phyloP scores from a whole-genome alignment of 345 rosid species.

The Raphanus sativus region DNA sequence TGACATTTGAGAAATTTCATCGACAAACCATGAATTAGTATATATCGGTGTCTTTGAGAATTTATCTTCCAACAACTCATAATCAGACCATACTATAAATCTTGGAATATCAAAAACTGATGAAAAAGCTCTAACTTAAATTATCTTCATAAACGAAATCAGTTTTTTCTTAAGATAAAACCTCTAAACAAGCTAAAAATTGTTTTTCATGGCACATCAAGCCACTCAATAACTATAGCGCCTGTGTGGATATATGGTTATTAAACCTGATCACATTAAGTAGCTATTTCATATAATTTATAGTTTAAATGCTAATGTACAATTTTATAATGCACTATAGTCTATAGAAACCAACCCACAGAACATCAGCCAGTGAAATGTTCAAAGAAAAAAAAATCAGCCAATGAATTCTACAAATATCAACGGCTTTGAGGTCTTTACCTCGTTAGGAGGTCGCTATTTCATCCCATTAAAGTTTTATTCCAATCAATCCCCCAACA shows the following conservation, averaged over 20 bases:
- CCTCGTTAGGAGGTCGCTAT: constrained; percentile 8
- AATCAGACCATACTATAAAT: neutral
- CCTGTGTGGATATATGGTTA: neutral
- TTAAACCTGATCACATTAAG: neutral
- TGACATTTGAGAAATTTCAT: neutral
- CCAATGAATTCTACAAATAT: neutral
- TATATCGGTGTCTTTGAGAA: neutral
- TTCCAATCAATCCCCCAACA: constrained; percentile 3
- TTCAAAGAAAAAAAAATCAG: neutral
- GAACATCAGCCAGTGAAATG: neutral
- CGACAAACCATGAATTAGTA: neutral
- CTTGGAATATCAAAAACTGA: neutral
- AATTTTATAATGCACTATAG: neutral
- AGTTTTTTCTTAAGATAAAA: neutral
- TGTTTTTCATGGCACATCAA: neutral
- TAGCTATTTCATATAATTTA: neutral
- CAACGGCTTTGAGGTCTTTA: neutral
- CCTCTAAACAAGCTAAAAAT: neutral
- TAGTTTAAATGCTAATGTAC: neutral
- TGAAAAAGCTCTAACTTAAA: no score
- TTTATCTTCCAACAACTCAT: neutral
- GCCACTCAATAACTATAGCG: neutral
- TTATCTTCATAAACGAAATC: neutral
- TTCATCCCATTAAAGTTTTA: constrained; percentile 5
- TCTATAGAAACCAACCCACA: neutral